Base-by-base conservation (phyloP, 495 filamentous ascomycete genomes). In the Xylaria telfairii region DNA sequence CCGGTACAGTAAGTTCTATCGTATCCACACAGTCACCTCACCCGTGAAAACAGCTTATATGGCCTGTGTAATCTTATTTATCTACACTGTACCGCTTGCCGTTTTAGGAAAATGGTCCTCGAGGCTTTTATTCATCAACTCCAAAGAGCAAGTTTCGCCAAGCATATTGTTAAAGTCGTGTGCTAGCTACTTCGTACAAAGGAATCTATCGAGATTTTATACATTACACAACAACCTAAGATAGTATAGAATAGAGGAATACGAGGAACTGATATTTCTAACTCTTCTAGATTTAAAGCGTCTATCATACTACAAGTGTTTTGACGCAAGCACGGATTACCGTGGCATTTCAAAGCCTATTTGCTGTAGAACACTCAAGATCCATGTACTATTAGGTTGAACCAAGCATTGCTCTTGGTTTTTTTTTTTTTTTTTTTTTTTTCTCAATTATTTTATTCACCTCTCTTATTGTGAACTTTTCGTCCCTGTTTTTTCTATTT, bases 81-180 rank as follows among this genome's bases (percentile, higher is more conserved):
- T 21, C 3, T 12, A 32, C 42, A 68, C 65, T 68, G 65, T 68
- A 21, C 13, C 7, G 13, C 65, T 68, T 57, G 21, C 65, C 54
- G 13, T 60, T 56, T 59, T 68, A 68, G 65, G 65, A 32, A 57
- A 68, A 68, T 68, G 65, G 65, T 68, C 65, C 65, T 37, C 26
- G 1, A 53, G 21, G 34, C 41, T 34, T 24, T 66, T 56, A 60
- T 47, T 44, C 15, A 54, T 59, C 51, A 66, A 34, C 32, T 4
- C 37, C 37, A 15, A 39, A 34, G 21, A 10, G 21, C 15, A 59
- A 42, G 56, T 37, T n/a, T 41, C 37, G 61, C 61, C 26, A 64
- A 64, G 39, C 59, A 42, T 15, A 9, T 28, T 61, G 37, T 24
- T 8, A 37, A 37, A 37, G 8, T 37, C 8, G 34, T 37, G 8